Evolutionary conservation across 176 grass and related monocot genomes (phyloP).

Genomic region (Carex littledalei): DNA sequence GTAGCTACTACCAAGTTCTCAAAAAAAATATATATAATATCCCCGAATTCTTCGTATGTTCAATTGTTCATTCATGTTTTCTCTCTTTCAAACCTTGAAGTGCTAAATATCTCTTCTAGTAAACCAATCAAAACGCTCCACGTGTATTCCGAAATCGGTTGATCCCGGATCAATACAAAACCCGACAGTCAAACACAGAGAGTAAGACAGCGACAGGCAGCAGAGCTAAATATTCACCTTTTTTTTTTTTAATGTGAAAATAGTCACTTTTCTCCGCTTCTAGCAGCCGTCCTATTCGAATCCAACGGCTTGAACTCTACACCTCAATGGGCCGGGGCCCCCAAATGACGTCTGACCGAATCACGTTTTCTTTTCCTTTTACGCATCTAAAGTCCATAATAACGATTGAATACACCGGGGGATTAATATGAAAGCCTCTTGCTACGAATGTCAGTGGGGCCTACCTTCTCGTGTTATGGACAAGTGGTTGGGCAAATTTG

Average conservation of each 20-base stretch:
- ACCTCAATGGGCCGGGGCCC: background rate
- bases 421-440: background rate
- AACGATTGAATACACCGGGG: background rate
- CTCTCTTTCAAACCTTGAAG: background rate
- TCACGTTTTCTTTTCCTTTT: conserved; percentile 12
- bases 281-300: background rate
- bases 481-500: background rate
- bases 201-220: background rate
- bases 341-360: background rate
- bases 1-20: too few species aligned
- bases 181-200: conserved; percentile 3
- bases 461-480: background rate
- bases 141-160: background rate
- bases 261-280: background rate
- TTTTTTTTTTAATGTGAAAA: too few species aligned
- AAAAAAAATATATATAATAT: too few species aligned
- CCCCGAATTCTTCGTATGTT: too few species aligned
- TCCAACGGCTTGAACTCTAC: background rate
- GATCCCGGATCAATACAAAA: background rate
- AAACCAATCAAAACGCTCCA: background rate
- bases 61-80: background rate
- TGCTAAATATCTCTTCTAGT: conserved; percentile 9
- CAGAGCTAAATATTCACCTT: background rate
- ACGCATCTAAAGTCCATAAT: background rate
- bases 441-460: background rate